Base-by-base conservation (phyloP, 2,329 filamentous ascomycete genomes). In the Boeremia lycopersici region DNA sequence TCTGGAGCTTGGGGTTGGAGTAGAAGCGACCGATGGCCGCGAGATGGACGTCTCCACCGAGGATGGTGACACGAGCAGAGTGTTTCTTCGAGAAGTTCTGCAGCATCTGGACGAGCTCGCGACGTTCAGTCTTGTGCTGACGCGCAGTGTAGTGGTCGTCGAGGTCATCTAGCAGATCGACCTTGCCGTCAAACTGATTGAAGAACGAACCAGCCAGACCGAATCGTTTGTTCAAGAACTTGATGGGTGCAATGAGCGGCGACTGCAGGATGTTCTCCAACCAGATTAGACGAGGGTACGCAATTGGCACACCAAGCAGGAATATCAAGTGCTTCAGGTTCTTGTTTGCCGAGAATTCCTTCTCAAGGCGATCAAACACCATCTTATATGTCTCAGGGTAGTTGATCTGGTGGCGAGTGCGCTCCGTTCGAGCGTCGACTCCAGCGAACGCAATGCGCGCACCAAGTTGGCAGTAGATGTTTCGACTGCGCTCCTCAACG, bases 321-420 rank as follows among this genome's bases (percentile, higher is more conserved):
- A 88, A 74, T 34, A 88, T 78, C 19, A 88, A 69, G 66, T 88
- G 86, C 74, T 85, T 87, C 69, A 88, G 82, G 15, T 83, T 78
- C 26, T 79, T 80, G 51, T 83, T 80, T 0, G 77, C 79, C 0
- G 73, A 67, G 10, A 87, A 75, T 59, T 87, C 83, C 10, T 74
- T 71, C 28, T 80, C 71, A 3, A 86, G 73, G 3, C 84, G 82
- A 31, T 79, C 68, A 65, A 87, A 88, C 41, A 88, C 80, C 78
- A 84, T 59, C 68, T 83, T 71, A 77, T 89, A 74, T 73, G 92
- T 77, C 74, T 89, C 76, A 53, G 79, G 74, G 67, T 96, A 97
- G 78, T 97, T 97, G 76, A 98, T 87, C 76, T 96, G 92, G 69
- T 96, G 91, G 33, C 93, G 86, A 8, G 93, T 97, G 23, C 93